These are phyloP conservation scores for Neurospora sp. DNA, from an alignment of 495 filamentous ascomycete genomes.

Conservation along the genomic window DNA sequence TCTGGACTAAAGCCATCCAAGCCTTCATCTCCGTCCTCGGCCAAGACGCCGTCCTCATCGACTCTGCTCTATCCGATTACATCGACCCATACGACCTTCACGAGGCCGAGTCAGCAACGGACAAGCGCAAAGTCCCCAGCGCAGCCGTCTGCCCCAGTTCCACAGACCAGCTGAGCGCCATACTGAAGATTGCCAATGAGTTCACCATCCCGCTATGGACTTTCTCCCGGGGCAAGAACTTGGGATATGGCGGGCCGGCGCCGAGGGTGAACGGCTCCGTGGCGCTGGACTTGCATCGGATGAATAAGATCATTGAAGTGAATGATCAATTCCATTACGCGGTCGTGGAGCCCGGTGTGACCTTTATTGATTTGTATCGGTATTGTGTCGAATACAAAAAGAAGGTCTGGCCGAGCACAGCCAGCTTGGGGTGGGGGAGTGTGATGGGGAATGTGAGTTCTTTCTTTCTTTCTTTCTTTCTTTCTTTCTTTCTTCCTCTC, in stretches of 20 bases:
- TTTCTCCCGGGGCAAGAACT: constrained; percentile 43
- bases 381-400: constrained; percentile 38
- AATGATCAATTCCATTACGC: constrained; percentile 43
- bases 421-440: constrained; percentile 48
- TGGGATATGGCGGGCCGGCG: constrained; percentile 48
- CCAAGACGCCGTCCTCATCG: constrained; percentile 26
- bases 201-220: constrained; percentile 42
- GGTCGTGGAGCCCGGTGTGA: constrained; percentile 48
- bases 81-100: constrained; percentile 36
- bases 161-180: constrained; percentile 30
- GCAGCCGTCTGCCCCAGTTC: constrained; percentile 32
- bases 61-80: constrained; percentile 30
- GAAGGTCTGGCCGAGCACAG: constrained; percentile 44
- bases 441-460: constrained; percentile 42
- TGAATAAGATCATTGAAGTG: constrained; percentile 47
- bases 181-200: constrained; percentile 34
- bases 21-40: constrained; percentile 18
- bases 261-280: constrained; percentile 43
- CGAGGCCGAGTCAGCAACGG: constrained; percentile 8
- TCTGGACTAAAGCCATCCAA: constrained; percentile 22
- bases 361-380: constrained; percentile 43
- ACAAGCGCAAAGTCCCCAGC: constrained; percentile 29
- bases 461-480: not conserved
- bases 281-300: constrained; percentile 44
- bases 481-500: constrained; percentile 1